Conservation (phyloP, 2,329 filamentous ascomycete species). For the Aspergillus hiratsukae region DNA sequence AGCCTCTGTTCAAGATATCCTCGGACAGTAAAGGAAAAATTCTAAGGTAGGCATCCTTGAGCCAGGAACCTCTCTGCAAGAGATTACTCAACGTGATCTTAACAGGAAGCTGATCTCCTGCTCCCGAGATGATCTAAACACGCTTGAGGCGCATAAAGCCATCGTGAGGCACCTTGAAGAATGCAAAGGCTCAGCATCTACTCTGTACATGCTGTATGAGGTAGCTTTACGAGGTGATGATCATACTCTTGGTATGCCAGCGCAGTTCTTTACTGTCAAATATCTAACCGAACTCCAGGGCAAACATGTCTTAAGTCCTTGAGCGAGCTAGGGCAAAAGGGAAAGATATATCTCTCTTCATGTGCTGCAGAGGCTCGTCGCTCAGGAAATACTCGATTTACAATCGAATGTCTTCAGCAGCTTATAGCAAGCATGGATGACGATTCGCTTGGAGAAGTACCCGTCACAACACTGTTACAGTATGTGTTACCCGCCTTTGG, state of each 20-base stretch:
- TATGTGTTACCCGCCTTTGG: slow-evolving; percentile 39
- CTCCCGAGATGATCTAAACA: slow-evolving; percentile 56
- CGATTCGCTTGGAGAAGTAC: slow-evolving; percentile 45
- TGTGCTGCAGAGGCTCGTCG: slow-evolving; percentile 74
- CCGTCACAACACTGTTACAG: slow-evolving; percentile 62
- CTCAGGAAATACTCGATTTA: slow-evolving; percentile 57
- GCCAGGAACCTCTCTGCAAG: neutral
- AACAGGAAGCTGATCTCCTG: slow-evolving; percentile 69
- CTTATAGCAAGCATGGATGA: slow-evolving; percentile 56
- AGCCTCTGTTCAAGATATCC: slow-evolving; percentile 63
- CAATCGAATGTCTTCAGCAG: slow-evolving; percentile 55
- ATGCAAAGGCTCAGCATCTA: slow-evolving; percentile 59
- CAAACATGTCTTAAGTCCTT: slow-evolving; percentile 57
- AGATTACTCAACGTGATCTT: slow-evolving; percentile 6
- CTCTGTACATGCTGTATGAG: slow-evolving; percentile 72
- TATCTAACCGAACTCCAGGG: slow-evolving; percentile 47
- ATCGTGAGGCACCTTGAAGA: slow-evolving; percentile 57
- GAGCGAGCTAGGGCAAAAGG: slow-evolving; percentile 48
- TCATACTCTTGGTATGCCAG: slow-evolving; percentile 47
- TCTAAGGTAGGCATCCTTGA: slow-evolving; percentile 48
- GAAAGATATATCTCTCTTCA: slow-evolving; percentile 67
- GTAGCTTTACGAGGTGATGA: slow-evolving; percentile 60
- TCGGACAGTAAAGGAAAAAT: slow-evolving; percentile 65
- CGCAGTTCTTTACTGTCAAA: no score
- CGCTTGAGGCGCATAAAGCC: slow-evolving; percentile 50